A percentile compares a stretch with the other conserved stretches of the same genome.
These are phyloP conservation scores for Solanum paucissectum DNA, from an alignment of 257 asterid genomes.

Conservation along the genomic window DNA sequence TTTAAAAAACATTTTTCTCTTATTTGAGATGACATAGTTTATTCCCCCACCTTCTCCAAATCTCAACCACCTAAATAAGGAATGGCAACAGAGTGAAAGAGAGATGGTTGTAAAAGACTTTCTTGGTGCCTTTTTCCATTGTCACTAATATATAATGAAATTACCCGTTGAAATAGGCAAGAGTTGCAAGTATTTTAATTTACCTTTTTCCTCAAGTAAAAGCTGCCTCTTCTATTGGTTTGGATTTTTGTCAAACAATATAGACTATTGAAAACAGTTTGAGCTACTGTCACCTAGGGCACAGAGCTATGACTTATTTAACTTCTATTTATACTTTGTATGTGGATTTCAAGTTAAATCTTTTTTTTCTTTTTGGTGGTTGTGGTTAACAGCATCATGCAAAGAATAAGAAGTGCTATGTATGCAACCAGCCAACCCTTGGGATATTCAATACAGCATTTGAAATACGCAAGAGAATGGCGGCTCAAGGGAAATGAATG, in stretches of 20 bases:
- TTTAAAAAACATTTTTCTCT: neutral
- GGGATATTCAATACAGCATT: slow-evolving; percentile 96
- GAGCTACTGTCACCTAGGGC: neutral
- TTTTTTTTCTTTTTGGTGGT: neutral
- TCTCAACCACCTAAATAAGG: neutral
- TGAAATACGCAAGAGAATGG: slow-evolving; percentile 70
- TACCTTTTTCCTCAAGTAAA: neutral
- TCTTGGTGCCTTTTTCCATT: neutral
- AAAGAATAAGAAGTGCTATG: slow-evolving; percentile 88
- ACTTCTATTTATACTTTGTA: neutral
- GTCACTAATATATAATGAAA: neutral
- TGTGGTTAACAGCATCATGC: slow-evolving; percentile 74
- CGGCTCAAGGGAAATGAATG: slow-evolving; percentile 45
- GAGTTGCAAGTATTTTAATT: neutral
- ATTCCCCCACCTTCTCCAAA: neutral
- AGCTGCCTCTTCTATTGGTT: neutral
- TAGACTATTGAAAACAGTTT: neutral
- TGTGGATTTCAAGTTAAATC: neutral
- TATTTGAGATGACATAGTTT: neutral
- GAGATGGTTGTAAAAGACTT: neutral
- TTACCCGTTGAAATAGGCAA: neutral
- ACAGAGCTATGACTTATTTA: neutral
- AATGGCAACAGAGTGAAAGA: neutral
- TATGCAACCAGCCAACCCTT: slow-evolving; percentile 90
- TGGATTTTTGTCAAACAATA: neutral